These are phyloP conservation scores for Aphanomyces astaci DNA, from an alignment of 352 stramenopile genomes.

Conservation along the genomic window DNA sequence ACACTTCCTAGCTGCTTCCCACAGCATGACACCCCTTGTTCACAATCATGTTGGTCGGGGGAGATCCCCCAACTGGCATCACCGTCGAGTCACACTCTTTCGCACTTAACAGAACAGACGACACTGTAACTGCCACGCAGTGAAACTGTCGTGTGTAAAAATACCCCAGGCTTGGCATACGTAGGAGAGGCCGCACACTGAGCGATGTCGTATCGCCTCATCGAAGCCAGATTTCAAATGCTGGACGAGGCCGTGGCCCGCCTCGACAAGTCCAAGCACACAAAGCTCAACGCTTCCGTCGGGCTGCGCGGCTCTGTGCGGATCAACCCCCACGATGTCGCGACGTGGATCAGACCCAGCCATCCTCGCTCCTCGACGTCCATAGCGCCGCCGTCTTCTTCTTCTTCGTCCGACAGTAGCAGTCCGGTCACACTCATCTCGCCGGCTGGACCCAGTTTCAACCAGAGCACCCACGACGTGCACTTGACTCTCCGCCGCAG, in stretches of 20 bases:
- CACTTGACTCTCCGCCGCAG: not conserved
- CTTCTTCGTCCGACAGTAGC: no score
- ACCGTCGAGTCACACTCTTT: no score
- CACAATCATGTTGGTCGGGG: no score
- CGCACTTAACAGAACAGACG: no score
- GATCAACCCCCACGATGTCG: not conserved
- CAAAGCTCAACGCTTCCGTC: conserved; percentile 8
- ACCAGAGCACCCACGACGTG: not conserved
- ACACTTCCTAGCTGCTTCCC: no score
- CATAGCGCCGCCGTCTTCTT: not conserved
- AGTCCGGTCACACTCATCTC: no score
- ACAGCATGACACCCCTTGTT: no score
- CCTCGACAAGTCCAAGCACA: not conserved
- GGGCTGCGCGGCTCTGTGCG: conserved; percentile 2
- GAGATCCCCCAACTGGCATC: no score
- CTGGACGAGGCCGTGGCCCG: conserved; percentile 11
- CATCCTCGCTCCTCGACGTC: not conserved
- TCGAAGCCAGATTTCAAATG: conserved; percentile 22
- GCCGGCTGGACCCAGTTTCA: not conserved
- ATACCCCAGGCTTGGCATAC: not conserved
- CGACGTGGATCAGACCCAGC: not conserved
- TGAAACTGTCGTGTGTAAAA: no score
- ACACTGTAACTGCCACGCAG: no score
- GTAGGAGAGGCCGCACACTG: not conserved
- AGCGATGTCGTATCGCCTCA: conserved; percentile 16